These are phyloP conservation scores for Botryotinia narcissicola DNA, from an alignment of 2,329 filamentous ascomycete species.

Conservation along the genomic window DNA sequence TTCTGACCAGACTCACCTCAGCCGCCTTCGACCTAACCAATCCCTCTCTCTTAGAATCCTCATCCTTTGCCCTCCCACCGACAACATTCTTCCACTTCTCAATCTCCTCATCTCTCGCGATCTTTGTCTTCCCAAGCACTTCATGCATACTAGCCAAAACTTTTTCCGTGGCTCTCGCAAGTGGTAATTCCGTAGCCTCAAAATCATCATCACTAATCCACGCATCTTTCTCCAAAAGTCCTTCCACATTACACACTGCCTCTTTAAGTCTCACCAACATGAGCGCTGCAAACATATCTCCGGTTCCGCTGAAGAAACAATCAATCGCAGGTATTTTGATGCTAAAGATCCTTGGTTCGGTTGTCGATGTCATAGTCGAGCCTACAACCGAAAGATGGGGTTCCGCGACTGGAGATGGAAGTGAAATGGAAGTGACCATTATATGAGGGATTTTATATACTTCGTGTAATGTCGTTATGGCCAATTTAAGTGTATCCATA, in stretches of 20 bases:
- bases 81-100: slow-evolving; percentile 48
- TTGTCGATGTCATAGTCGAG: slow-evolving; percentile 64
- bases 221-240: slow-evolving; percentile 53
- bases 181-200: slow-evolving; percentile 66
- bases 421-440: slow-evolving; percentile 81
- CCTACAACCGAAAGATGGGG: slow-evolving; percentile 70
- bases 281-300: slow-evolving; percentile 96
- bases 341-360: slow-evolving; percentile 77
- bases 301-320: slow-evolving; percentile 93
- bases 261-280: slow-evolving; percentile 85
- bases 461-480: slow-evolving; percentile 74
- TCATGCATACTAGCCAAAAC: slow-evolving; percentile 92
- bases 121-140: slow-evolving; percentile 67
- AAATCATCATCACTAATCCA: slow-evolving; percentile 81
- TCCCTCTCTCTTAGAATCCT: slow-evolving; percentile 49
- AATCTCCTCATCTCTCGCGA: slow-evolving; percentile 65
- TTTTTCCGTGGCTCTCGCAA: slow-evolving; percentile 80
- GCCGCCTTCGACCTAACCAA: slow-evolving; percentile 77
- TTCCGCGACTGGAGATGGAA: slow-evolving; percentile 54
- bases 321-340: slow-evolving; percentile 84
- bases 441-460: slow-evolving; percentile 79
- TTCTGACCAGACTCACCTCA: slow-evolving; percentile 80
- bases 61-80: slow-evolving; percentile 41
- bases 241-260: slow-evolving; percentile 56
- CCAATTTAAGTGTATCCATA: slow-evolving; percentile 66